Evolutionary conservation across 1,139 yeast species (phyloP), one percentile per base, ranked within the genome.

Genomic region (Hanseniaspora sp.): DNA sequence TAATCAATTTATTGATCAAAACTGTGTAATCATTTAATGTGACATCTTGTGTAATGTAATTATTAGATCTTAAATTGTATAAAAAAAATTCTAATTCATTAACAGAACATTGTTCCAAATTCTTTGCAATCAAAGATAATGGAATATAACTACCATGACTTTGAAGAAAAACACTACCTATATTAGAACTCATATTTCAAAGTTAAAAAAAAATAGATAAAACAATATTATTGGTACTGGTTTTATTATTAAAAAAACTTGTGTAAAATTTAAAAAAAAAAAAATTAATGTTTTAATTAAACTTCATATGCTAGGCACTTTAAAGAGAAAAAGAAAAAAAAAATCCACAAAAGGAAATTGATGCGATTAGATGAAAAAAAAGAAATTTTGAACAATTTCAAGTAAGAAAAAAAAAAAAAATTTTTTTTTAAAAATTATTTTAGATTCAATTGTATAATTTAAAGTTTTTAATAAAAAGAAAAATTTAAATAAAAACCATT

Each of bases 11-110:
- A 8, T 82, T 72, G 35, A 77, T 74, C 46, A 83, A 68, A 60
- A 82, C 82, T 57, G 75, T 75, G 48, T 78, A 63, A 39, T 82
- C 85, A 18, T 78, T 67, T 61, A 78, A 78, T 40, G 78, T 64
- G 42, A 76, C 69, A 40, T 64, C 60, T 35, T 70, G 67, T 57
- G 78, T 67, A 2, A 73, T 62, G 34, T 69, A 60, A 15, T 59
- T 62, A 1, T 68, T 63, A 1, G 65, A 63, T 46, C 63, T 62
- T 18, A 71, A 58, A 1, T 67, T 59, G 52, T 61, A 64, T 49
- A 71, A 58, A 28, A 71, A 61, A 17, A 62, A 62, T 46, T 67
- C 66, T 48, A 70, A 63, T 37, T 69, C 67, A 12, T 60, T 47
- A 3, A 70, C 68, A 11, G 65, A 59, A n/a, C 66, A 64, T 1